Evolutionary conservation across 1,284 basidiomycete species (phyloP).

Genomic region (Leccinum pachyderme): DNA sequence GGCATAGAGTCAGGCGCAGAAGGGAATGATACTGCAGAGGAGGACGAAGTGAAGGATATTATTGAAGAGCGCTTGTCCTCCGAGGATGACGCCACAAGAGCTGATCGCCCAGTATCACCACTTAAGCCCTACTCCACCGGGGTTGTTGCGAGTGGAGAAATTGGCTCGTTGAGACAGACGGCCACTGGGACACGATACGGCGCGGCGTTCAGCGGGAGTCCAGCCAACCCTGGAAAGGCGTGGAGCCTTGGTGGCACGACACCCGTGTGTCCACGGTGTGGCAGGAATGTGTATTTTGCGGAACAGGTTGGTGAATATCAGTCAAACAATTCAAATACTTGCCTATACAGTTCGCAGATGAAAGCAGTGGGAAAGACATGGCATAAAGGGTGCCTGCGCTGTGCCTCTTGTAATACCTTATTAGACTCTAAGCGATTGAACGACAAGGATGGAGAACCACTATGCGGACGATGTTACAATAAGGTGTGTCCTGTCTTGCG

Average conservation of each 20-base stretch:
- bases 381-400: conserved; percentile 74
- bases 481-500: conserved; percentile 49
- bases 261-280: conserved; percentile 55
- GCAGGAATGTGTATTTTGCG: conserved; percentile 61
- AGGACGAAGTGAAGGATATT: conserved; percentile 27
- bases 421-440: conserved; percentile 68
- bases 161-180: conserved; percentile 37
- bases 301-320: conserved; percentile 46
- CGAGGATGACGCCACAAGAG: conserved; percentile 34
- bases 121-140: conserved; percentile 31
- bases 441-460: conserved; percentile 70
- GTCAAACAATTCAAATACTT: neutral
- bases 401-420: conserved; percentile 60
- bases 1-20: conserved; percentile 13
- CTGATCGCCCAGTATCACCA: conserved; percentile 22
- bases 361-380: conserved; percentile 75
- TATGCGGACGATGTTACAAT: conserved; percentile 68
- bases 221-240: conserved; percentile 33
- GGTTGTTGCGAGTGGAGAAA: conserved; percentile 6
- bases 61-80: conserved; percentile 24
- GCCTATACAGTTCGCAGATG: conserved; percentile 41
- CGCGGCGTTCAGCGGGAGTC: conserved; percentile 37
- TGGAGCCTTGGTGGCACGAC: conserved; percentile 43
- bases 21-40: conserved; percentile 27
- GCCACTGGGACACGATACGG: conserved; percentile 54